These are phyloP conservation scores for Picochlorum sp. DNA, from an alignment of 139 green algal species.

Conservation along the genomic window DNA sequence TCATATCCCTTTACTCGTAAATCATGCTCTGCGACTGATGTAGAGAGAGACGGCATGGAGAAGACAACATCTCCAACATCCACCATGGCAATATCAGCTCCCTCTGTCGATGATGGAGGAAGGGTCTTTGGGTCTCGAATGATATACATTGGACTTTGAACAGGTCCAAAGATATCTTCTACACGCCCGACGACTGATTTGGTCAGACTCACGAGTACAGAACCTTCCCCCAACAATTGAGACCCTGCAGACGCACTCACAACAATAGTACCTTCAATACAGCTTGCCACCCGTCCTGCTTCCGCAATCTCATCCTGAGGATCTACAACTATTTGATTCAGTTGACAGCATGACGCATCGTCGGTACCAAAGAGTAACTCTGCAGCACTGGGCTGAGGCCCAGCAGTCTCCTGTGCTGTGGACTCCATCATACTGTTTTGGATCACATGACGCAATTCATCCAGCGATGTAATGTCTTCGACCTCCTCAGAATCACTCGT, in stretches of 20 bases:
- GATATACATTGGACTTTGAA: conserved; percentile 26
- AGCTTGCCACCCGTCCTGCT: conserved; percentile 21
- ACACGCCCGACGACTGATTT: conserved; percentile 27
- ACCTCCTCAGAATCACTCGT: conserved; percentile 4
- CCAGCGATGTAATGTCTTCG: conserved; percentile 2
- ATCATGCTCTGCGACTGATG: conserved; percentile 1
- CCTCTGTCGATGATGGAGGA: background rate
- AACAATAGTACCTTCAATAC: conserved; percentile 41
- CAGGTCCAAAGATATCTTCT: conserved; percentile 47
- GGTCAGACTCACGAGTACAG: conserved; percentile 26
- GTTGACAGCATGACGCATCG: background rate
- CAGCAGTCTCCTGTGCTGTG: conserved; percentile 11
- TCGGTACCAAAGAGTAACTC: no score
- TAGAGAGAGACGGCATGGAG: background rate
- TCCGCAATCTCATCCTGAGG: conserved; percentile 16
- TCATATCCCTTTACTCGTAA: conserved; percentile 12
- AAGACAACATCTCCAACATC: conserved; percentile 2
- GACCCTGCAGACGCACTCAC: conserved; percentile 24
- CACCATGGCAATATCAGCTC: background rate
- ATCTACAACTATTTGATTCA: conserved; percentile 18
- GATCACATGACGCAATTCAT: conserved; percentile 3
- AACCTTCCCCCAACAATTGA: conserved; percentile 30
- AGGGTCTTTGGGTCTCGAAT: conserved; percentile 26
- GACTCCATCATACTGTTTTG: no score
- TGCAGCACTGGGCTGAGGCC: conserved; percentile 13